Base-by-base conservation (phyloP, 768 basidiomycete genomes). In the Calocera viscosa region DNA sequence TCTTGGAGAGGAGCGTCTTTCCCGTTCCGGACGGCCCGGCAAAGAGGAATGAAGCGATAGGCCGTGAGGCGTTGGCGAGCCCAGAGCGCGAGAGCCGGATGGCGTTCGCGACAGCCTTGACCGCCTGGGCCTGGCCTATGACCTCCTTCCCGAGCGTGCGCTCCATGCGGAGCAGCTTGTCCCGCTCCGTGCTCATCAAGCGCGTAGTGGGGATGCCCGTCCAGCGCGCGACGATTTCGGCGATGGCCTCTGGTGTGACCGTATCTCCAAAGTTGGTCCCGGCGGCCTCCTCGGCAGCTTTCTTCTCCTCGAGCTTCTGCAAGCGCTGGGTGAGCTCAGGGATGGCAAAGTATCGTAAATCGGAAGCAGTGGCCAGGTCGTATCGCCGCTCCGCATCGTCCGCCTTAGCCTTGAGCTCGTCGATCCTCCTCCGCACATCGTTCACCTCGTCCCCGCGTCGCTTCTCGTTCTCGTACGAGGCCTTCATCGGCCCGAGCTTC, bases 111-210 rank as follows among this genome's bases (percentile, higher is more conserved):
- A 96, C 85, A 2, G 93, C 86, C 0, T 81, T 75, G 32, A 98
- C 82, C n/a, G 92, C 89, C 70, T 93, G 86, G 67, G 92, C 88
- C 74, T 98, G 95, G 1, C 95, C 94, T 1, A 98, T 87, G 8
- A 98, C 89, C 0, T 90, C 83, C 66, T 82, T 75, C 30, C 79
- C 78, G 17, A 97, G 81, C 0, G 81, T 78, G 35, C 90, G 87
- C 74, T 97, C 94, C 93, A 97, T 96, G 77, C 93, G 87, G 10
- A 94, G 86, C 26, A 96, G 80, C 72, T 90, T 91, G 74, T 97
- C 91, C 69, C 88, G 80, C 75, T 97, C 93, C 2, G 93, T 92
- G 74, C 90, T 91, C 71, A 95, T 76, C 68, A 95, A 76, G 72
- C 88, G 93, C 75, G 90, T 85, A 1, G 94, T 91, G 0, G 93